Evolutionary conservation across 139 green algal species (phyloP), one percentile per base, ranked within the genome.

Genomic region (Chlamydomonas sp.): DNA sequence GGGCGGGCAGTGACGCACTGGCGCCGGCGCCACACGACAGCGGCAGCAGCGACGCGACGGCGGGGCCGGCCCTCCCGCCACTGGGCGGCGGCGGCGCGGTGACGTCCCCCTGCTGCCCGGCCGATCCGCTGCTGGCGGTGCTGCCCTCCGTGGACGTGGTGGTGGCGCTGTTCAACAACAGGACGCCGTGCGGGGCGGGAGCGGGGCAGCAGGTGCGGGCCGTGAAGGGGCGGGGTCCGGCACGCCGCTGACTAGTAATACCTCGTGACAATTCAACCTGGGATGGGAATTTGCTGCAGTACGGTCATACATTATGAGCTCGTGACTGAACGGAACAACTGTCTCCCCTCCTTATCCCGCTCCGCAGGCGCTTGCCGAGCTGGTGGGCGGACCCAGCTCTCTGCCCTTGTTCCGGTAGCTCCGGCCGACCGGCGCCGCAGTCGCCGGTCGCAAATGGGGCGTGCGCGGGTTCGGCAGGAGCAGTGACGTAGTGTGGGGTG

Each of bases 101-200:
- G 66, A 14, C 66, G 12, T 10, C 66, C 66, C 31, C 66, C 66
- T 18, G 10, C 10, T 71, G 66, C 66, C 66, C 66, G 9, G 7
- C 84, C 5, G 74, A 82, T 9, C 5, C 63, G 49, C 57, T 88
- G 2, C 79, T 88, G 31, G 57, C 74, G 15, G 77, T 57, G 63
- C 84, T 88, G 75, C 84, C 84, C 5, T 83, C 63, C 66, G 64
- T 77, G 49, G 84, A 88, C 16, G 63, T 77, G 57, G 84, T 88
- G 75, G 75, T 69, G 58, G 68, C n/a, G 20, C 72, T 80, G 59
- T 87, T 75, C 49, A 58, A 31, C 62, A 14, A 15, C 0, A 20
- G 73, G 1, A 59, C 73, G 12, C 62, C 73, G 18, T 71, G 20
- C 12, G 63, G 63, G 0, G 57, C 62, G 6, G 31, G 73, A 5